Evolutionary conservation across 306 rosid species (phyloP).

Genomic region (Alnus glutinosa): DNA sequence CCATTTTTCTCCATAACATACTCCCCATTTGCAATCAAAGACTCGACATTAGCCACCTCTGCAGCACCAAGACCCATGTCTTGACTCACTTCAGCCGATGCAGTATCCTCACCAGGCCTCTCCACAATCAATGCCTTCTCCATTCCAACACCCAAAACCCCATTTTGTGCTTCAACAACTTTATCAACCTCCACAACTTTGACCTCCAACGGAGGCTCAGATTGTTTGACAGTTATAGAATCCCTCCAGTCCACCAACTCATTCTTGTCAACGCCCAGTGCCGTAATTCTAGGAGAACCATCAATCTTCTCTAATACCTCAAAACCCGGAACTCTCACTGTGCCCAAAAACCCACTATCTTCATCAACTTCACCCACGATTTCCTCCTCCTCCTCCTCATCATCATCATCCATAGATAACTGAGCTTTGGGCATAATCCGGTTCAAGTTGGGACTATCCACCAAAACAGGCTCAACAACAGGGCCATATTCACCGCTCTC

Average conservation of each 20-base stretch:
- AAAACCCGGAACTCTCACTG: conserved; percentile 15
- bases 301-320: conserved; percentile 20
- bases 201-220: conserved; percentile 20
- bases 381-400: conserved; percentile 20
- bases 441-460: conserved; percentile 8
- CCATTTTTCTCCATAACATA: conserved; percentile 19
- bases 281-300: conserved; percentile 33
- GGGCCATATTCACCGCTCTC: conserved; percentile 10
- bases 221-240: conserved; percentile 23
- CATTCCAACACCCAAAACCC: not conserved
- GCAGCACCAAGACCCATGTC: conserved; percentile 10
- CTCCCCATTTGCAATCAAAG: conserved; percentile 9
- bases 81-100: conserved; percentile 15
- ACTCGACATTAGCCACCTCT: conserved; percentile 18
- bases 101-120: conserved; percentile 17
- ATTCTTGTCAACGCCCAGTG: conserved; percentile 25
- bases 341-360: conserved; percentile 20
- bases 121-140: conserved; percentile 13
- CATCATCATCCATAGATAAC: conserved; percentile 43
- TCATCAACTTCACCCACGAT: conserved; percentile 27
- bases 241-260: conserved; percentile 13
- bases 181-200: conserved; percentile 6
- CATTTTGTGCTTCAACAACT: conserved; percentile 25
- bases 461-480: conserved; percentile 20
- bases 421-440: conserved; percentile 59